Evolutionary conservation across 2,329 filamentous ascomycete species (phyloP).

Genomic region (Pseudophaeomoniella oleicola): DNA sequence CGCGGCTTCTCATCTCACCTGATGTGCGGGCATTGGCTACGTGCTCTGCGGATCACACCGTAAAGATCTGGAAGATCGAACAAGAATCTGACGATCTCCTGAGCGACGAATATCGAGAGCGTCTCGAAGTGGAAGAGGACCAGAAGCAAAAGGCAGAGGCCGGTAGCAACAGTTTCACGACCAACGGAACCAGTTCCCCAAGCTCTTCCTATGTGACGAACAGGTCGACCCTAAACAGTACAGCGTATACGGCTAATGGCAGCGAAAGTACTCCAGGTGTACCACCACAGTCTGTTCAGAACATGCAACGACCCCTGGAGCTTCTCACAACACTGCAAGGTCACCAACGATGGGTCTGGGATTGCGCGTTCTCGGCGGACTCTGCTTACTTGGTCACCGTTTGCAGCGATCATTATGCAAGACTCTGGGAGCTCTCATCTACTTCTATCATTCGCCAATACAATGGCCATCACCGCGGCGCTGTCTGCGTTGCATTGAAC

Average conservation of each 20-base stretch:
- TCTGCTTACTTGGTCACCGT: slow-evolving; percentile 87
- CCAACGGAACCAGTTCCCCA: slow-evolving; percentile 1
- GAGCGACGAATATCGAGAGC: slow-evolving; percentile 7
- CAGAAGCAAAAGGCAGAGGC: slow-evolving; percentile 5
- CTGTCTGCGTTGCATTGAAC: slow-evolving; percentile 84
- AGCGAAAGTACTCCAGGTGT: not conserved
- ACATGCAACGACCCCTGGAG: slow-evolving; percentile 37
- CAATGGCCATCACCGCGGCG: slow-evolving; percentile 83
- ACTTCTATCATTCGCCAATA: slow-evolving; percentile 90
- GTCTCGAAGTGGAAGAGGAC: not conserved
- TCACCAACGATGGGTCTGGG: slow-evolving; percentile 95
- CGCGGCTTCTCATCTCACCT: slow-evolving; percentile 76
- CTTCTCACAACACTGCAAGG: slow-evolving; percentile 77
- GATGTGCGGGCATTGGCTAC: slow-evolving; percentile 91
- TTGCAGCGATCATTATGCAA: slow-evolving; percentile 83
- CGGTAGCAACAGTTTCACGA: slow-evolving; percentile 1
- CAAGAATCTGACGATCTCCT: slow-evolving; percentile 35
- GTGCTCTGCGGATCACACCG: slow-evolving; percentile 85
- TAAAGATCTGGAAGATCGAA: slow-evolving; percentile 92
- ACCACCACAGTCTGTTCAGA: not conserved
- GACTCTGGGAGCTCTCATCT: slow-evolving; percentile 75
- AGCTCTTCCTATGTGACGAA: not conserved
- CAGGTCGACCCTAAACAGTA: slow-evolving; percentile 1
- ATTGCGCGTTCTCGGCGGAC: slow-evolving; percentile 88
- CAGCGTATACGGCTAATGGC: slow-evolving; percentile 1